Conservation (phyloP, 192 early-diverging fungal species). For the Neocallimastix lanati region DNA sequence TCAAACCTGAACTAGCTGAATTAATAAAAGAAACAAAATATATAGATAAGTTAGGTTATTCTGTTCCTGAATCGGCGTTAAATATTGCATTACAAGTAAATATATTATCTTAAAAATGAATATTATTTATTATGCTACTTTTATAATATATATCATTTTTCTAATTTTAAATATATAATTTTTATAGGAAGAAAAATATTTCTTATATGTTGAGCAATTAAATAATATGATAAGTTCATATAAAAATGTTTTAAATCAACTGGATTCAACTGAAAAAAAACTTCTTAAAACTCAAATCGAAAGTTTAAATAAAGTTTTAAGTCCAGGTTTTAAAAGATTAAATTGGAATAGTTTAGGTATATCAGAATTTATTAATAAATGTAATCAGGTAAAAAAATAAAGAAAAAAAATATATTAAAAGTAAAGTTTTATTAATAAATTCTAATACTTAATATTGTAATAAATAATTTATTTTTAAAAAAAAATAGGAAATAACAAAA, state of each 20-base stretch:
- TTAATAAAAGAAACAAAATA: slow-evolving; percentile 50
- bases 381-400: slow-evolving; percentile 16
- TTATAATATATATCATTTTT: no score
- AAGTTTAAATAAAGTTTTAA: slow-evolving; percentile 40
- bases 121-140: no score
- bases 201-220: slow-evolving; percentile 29
- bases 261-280: slow-evolving; percentile 33
- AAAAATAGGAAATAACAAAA: slow-evolving; percentile 34
- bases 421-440: no score
- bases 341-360: slow-evolving; percentile 50
- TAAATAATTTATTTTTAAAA: no score
- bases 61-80: slow-evolving; percentile 34
- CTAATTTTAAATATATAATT: no score
- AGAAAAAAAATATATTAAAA: no score
- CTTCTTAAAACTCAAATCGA: slow-evolving; percentile 24
- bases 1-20: slow-evolving; percentile 27
- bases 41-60: slow-evolving; percentile 31
- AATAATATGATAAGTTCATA: slow-evolving; percentile 28
- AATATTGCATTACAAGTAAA: slow-evolving; percentile 43
- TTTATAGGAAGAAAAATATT: slow-evolving; percentile 40
- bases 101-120: no score
- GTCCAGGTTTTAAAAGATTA: slow-evolving; percentile 35
- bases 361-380: slow-evolving; percentile 34
- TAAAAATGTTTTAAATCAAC: slow-evolving; percentile 18
- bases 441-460: no score